phyloP scores from a whole-genome alignment of 768 basidiomycete genomes.

The Nidula microcarpa region DNA sequence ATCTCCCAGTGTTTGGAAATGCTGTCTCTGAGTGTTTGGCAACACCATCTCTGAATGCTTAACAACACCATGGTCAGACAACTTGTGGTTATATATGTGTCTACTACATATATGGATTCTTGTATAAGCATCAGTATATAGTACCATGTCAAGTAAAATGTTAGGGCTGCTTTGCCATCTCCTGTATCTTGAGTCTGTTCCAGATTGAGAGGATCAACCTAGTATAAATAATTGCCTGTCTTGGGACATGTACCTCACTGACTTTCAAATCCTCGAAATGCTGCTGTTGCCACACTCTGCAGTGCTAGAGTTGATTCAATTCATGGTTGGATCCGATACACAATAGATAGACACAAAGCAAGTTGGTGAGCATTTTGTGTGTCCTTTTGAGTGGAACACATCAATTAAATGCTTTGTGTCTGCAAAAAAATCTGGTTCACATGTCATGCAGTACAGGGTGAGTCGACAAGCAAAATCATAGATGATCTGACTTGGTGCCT shows the following conservation, averaged over 20 bases:
- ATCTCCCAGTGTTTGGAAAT: too few relatives aligned
- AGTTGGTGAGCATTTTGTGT: constrained; percentile 21
- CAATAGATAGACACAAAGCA: constrained; percentile 21
- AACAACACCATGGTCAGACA: too few relatives aligned
- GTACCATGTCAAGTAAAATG: too few relatives aligned
- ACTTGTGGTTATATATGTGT: too few relatives aligned
- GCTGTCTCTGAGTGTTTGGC: too few relatives aligned
- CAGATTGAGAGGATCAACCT: constrained; percentile 17
- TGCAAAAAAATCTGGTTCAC: constrained; percentile 22
- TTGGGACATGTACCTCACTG: constrained; percentile 25
- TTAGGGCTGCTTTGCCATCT: too few relatives aligned
- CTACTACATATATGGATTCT: too few relatives aligned
- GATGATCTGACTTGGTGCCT: constrained; percentile 18
- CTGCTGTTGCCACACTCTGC: constrained; percentile 27
- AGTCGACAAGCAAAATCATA: too few relatives aligned
- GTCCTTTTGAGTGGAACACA: constrained; percentile 21
- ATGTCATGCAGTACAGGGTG: too few relatives aligned
- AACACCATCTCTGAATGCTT: too few relatives aligned
- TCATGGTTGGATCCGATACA: constrained; percentile 16
- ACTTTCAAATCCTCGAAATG: constrained; percentile 19
- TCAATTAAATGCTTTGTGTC: constrained; percentile 24
- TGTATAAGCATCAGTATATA: too few relatives aligned
- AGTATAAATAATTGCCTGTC: constrained; percentile 19
- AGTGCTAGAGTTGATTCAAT: constrained; percentile 22
- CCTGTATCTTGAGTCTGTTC: constrained; percentile 10